Percentiles rank a stretch among this genome's conserved stretches.
Evolutionary conservation across 2,329 filamentous ascomycete genomes (phyloP).

Genomic region (Dactylellina parvicollis): DNA sequence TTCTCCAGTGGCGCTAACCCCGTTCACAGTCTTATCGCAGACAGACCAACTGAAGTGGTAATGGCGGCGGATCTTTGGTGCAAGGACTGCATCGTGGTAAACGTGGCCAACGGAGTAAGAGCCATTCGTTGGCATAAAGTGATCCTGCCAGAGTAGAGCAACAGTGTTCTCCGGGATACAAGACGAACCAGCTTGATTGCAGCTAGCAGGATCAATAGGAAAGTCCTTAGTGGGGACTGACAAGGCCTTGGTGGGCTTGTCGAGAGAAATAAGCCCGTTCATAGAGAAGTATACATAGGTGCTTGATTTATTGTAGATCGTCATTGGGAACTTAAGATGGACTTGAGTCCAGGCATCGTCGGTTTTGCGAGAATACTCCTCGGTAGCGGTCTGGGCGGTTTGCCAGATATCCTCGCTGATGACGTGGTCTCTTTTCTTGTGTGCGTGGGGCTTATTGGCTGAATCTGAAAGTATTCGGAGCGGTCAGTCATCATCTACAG

Average conservation of each 20-base stretch:
- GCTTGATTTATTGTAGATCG: conserved; percentile 2
- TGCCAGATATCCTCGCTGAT: no score
- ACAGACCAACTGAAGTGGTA: conserved; percentile 9
- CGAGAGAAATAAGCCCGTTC: conserved; percentile 19
- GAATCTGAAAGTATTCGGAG: no score
- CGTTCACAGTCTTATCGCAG: background rate
- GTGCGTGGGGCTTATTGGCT: no score
- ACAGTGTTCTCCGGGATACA: background rate
- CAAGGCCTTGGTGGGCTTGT: background rate
- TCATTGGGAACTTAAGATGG: conserved; percentile 4
- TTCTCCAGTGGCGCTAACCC: background rate
- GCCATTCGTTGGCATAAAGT: conserved; percentile 1
- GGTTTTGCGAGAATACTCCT: conserved; percentile 9
- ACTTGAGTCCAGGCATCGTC: background rate
- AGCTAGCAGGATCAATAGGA: background rate
- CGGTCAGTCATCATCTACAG: no score
- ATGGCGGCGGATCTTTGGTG: background rate
- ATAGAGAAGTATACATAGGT: background rate
- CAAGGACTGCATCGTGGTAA: conserved; percentile 3
- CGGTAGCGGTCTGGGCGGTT: no score
- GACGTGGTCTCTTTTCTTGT: no score
- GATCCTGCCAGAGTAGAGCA: conserved; percentile 8
- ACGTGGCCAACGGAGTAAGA: background rate
- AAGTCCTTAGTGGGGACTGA: background rate
- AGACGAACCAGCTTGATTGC: background rate